A percentile compares a stretch with the other conserved stretches of the same genome.
phyloP scores from a whole-genome alignment of 805 yeast species.

The Zygosaccharomyces rouxii region DNA sequence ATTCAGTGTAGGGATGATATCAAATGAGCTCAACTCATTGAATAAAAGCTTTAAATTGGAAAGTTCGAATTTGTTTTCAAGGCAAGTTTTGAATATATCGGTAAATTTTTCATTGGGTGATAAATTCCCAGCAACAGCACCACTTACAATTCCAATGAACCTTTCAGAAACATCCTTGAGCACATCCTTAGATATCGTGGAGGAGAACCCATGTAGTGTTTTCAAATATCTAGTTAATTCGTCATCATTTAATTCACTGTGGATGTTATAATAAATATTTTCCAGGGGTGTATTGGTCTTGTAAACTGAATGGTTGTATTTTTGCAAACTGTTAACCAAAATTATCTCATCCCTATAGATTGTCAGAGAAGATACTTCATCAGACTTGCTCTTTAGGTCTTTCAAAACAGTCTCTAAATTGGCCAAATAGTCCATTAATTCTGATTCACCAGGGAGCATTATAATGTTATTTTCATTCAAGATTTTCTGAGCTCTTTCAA shows the following conservation, averaged over 20 bases:
- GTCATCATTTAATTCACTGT: slow-evolving; percentile 22
- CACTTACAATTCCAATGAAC: slow-evolving; percentile 38
- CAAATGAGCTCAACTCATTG: slow-evolving; percentile 38
- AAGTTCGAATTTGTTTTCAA: slow-evolving; percentile 42
- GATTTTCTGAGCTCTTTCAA: slow-evolving; percentile 41
- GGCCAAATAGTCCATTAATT: slow-evolving; percentile 53
- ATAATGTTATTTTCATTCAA: slow-evolving; percentile 25
- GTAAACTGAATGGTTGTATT: slow-evolving; percentile 33
- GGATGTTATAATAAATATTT: slow-evolving; percentile 25
- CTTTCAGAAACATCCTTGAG: slow-evolving; percentile 34
- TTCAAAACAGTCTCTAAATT: slow-evolving; percentile 67
- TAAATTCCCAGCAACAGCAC: slow-evolving; percentile 32
- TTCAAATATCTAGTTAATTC: slow-evolving; percentile 32
- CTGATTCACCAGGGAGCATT: slow-evolving; percentile 20
- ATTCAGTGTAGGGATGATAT: slow-evolving; percentile 38
- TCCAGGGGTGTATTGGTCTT: slow-evolving; percentile 29
- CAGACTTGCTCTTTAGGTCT: slow-evolving; percentile 58
- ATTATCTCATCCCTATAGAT: slow-evolving; percentile 34
- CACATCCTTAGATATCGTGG: slow-evolving; percentile 38
- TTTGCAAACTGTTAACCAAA: slow-evolving; percentile 28
- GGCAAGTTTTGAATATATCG: slow-evolving; percentile 39
- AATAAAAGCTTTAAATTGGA: slow-evolving; percentile 39
- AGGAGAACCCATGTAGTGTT: slow-evolving; percentile 39
- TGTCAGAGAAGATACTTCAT: slow-evolving; percentile 55
- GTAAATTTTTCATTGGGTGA: slow-evolving; percentile 33